phyloP scores from a whole-genome alignment of 768 basidiomycete species.

The Cyclocybe aegerita region DNA sequence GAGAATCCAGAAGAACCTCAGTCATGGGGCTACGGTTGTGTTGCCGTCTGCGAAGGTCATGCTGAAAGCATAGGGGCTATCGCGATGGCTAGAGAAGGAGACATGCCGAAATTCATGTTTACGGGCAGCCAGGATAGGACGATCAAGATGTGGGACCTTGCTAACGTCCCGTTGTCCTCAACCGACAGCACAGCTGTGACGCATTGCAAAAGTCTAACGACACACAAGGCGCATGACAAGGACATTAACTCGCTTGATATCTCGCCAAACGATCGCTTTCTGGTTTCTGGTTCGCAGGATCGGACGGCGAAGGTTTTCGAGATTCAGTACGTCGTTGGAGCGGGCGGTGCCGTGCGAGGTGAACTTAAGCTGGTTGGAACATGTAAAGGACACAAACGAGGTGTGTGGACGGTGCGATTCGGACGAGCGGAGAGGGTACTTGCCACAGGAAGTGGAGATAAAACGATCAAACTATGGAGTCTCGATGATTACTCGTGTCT shows the following conservation, averaged over 20 bases:
- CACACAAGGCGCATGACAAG: conserved; percentile 93
- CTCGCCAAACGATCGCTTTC: conserved; percentile 81
- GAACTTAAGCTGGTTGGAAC: conserved; percentile 78
- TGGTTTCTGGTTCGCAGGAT: conserved; percentile 96
- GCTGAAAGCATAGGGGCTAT: conserved; percentile 92
- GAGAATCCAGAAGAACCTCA: conserved; percentile 6
- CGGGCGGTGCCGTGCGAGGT: conserved; percentile 52
- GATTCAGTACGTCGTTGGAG: conserved; percentile 54
- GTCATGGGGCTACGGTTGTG: conserved; percentile 65
- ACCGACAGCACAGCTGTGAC: conserved; percentile 24
- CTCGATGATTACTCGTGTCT: conserved; percentile 92
- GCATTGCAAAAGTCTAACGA: conserved; percentile 76
- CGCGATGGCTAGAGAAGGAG: conserved; percentile 66
- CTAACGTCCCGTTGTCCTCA: conserved; percentile 36
- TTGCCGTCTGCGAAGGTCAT: conserved; percentile 91
- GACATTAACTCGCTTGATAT: conserved; percentile 98
- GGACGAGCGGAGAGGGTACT: conserved; percentile 79
- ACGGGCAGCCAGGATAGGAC: conserved; percentile 97
- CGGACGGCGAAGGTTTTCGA: conserved; percentile 89
- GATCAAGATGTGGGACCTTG: conserved; percentile 98
- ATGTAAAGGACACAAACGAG: conserved; percentile 95
- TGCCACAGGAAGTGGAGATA: conserved; percentile 94
- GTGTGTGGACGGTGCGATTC: conserved; percentile 94
- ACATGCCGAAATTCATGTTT: conserved; percentile 68
- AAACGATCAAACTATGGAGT: conserved; percentile 92